Percentiles rank a stretch among this genome's conserved stretches.
These are phyloP conservation scores for Myrica gale DNA, from an alignment of 306 rosid species.

Conservation along the genomic window DNA sequence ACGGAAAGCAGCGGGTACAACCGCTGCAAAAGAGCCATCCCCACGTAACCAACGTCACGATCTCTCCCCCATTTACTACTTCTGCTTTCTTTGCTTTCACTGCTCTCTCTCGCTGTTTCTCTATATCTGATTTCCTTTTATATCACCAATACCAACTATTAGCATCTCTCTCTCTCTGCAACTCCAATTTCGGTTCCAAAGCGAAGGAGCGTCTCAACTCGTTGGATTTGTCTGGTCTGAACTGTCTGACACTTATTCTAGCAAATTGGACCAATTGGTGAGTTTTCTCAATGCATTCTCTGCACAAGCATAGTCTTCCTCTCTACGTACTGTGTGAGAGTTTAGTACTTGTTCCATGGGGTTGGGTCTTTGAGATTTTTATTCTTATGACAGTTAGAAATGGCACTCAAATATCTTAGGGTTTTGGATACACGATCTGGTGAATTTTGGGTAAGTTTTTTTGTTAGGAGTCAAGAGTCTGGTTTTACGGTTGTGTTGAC, in stretches of 20 bases:
- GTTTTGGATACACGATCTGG: neutral
- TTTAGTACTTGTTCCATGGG: neutral
- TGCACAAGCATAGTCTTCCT: neutral
- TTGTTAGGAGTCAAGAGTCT: neutral
- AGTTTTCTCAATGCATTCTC: neutral
- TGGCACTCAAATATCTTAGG: neutral
- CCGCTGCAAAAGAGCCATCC: slow-evolving; percentile 20
- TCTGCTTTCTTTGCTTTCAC: slow-evolving; percentile 32
- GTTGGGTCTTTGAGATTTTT: neutral
- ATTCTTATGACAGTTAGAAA: neutral
- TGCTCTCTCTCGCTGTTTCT: slow-evolving; percentile 31
- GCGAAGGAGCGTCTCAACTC: neutral
- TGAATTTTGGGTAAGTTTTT: neutral
- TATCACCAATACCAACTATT: slow-evolving; percentile 5
- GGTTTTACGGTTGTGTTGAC: neutral
- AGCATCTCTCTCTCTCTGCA: slow-evolving; percentile 1
- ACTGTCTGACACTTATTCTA: slow-evolving; percentile 1
- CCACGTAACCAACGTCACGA: slow-evolving; percentile 26
- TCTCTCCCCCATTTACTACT: neutral
- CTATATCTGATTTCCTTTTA: slow-evolving; percentile 12
- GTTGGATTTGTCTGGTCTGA: neutral
- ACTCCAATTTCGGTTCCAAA: neutral
- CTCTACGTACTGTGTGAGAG: neutral
- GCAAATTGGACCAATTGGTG: neutral
- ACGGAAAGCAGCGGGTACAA: slow-evolving; percentile 14